Base-by-base conservation (phyloP, 805 yeast species). In the Myxozyma neotropica region DNA sequence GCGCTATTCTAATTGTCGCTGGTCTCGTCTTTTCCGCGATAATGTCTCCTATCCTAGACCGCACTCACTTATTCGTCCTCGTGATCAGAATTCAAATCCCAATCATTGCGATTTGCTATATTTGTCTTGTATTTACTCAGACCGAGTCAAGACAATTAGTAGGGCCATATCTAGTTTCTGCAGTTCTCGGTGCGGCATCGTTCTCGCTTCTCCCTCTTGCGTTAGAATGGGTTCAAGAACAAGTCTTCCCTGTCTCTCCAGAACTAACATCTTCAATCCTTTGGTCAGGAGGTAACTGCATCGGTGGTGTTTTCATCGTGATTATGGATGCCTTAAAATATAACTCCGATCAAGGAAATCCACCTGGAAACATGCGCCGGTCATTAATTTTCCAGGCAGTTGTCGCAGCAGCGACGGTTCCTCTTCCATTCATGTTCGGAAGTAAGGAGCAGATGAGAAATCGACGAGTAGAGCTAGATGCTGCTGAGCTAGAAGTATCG, bases 301-400 rank as follows among this genome's bases (percentile, higher is more conserved):
- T 72, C 23, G 74, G 74, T 35, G 74, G 72, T 12, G 62, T 72
- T 8, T 71, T 72, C 53, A 70, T 72, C 53, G 70, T 72, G 27
- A 50, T 65, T 42, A 71, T 72, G 73, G 62, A 70, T 47, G 72
- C 72, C 3, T 55, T 72, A 55, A 69, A 70, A 48, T 66, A 68
- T 53, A 50, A 60, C 15, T 59, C 63, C 4, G 55, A 62, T 49
- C 35, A 62, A 42, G 74, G 74, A 27, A 57, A 61, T 40, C 74
- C 74, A 5, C 73, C 73, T 1, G 71, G 64, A 15, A 72, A 72
- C 51, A 72, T 72, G 74, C 63, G 62, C 23, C 65, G 73, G 10
- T 68, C 73, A 1, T 57, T 72, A 35, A 72, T 72, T 42, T 70
- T 72, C 53, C 68, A 71, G 56, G 74, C 73, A 0, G 74, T 68